Conservation (phyloP, 768 basidiomycete species). For the Pleurotus giganteus region DNA sequence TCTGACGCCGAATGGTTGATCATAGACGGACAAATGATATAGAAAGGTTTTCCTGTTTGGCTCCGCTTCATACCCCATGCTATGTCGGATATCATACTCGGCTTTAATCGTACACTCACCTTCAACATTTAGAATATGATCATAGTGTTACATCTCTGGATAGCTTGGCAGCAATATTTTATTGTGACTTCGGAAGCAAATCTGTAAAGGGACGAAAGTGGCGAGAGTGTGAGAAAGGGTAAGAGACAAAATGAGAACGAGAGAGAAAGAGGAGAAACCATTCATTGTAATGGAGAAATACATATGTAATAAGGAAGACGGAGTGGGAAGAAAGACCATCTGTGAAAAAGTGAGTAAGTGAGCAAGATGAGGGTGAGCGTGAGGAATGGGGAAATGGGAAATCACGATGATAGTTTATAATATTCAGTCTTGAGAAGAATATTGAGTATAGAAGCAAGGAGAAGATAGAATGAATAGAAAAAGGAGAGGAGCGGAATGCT, state of each 20-base stretch:
- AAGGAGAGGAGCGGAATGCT: slow-evolving; percentile 8
- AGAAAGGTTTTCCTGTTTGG: background rate
- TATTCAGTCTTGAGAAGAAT: background rate
- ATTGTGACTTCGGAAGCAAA: slow-evolving; percentile 16
- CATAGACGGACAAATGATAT: slow-evolving; percentile 47
- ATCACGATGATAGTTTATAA: background rate
- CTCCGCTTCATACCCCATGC: slow-evolving; percentile 31
- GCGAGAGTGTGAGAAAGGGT: slow-evolving; percentile 19
- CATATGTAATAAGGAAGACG: slow-evolving; percentile 24
- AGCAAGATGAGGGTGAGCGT: background rate
- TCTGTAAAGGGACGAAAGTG: slow-evolving; percentile 20
- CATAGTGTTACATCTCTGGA: slow-evolving; percentile 9
- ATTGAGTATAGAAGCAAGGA: background rate
- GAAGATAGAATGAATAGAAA: background rate
- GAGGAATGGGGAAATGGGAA: background rate
- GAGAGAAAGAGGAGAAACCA: slow-evolving; percentile 20
- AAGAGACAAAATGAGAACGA: slow-evolving; percentile 17
- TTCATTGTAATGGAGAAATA: no score
- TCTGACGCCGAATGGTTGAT: slow-evolving; percentile 93
- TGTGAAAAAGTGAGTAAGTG: slow-evolving; percentile 21
- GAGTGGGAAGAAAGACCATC: slow-evolving; percentile 28
- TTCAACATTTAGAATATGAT: slow-evolving; percentile 9
- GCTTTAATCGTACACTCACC: background rate
- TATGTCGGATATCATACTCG: slow-evolving; percentile 12
- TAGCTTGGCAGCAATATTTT: slow-evolving; percentile 11